These are phyloP conservation scores for Termitomyces sp. DNA, from an alignment of 768 basidiomycete species.

Conservation along the genomic window DNA sequence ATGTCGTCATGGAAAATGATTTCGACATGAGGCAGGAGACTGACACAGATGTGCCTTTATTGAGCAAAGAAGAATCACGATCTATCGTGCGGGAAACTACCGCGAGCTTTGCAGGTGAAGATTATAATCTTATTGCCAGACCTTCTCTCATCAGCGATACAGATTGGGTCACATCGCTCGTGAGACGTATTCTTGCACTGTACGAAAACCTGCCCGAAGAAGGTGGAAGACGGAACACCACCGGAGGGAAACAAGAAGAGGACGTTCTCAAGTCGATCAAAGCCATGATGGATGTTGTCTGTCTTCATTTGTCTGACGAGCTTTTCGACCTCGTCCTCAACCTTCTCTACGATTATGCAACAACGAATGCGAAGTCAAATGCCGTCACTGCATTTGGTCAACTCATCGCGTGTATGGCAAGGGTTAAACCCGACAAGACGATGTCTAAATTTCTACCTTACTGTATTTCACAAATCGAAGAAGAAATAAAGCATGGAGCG, in stretches of 20 bases:
- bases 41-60: slow-evolving; percentile 25
- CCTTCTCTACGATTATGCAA: slow-evolving; percentile 80
- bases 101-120: slow-evolving; percentile 66
- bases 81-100: slow-evolving; percentile 73
- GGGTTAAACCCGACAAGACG: slow-evolving; percentile 69
- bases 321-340: slow-evolving; percentile 85
- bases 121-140: neutral
- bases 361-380: slow-evolving; percentile 87
- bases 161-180: slow-evolving; percentile 81
- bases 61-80: slow-evolving; percentile 65
- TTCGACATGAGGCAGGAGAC: slow-evolving; percentile 41
- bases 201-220: slow-evolving; percentile 95
- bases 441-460: slow-evolving; percentile 77
- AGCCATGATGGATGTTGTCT: slow-evolving; percentile 75
- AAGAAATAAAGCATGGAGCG: slow-evolving; percentile 86
- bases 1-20: slow-evolving; percentile 47
- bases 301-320: slow-evolving; percentile 69
- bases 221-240: slow-evolving; percentile 80
- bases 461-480: slow-evolving; percentile 70
- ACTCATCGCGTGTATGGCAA: slow-evolving; percentile 77
- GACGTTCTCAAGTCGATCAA: slow-evolving; percentile 72
- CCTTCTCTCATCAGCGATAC: neutral
- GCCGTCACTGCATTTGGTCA: slow-evolving; percentile 89
- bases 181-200: slow-evolving; percentile 71
- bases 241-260: slow-evolving; percentile 83